Evolutionary conservation across 2,329 filamentous ascomycete genomes (phyloP), one percentile per base, ranked within the genome.

Genomic region (Acephala macrosclerotiorum): DNA sequence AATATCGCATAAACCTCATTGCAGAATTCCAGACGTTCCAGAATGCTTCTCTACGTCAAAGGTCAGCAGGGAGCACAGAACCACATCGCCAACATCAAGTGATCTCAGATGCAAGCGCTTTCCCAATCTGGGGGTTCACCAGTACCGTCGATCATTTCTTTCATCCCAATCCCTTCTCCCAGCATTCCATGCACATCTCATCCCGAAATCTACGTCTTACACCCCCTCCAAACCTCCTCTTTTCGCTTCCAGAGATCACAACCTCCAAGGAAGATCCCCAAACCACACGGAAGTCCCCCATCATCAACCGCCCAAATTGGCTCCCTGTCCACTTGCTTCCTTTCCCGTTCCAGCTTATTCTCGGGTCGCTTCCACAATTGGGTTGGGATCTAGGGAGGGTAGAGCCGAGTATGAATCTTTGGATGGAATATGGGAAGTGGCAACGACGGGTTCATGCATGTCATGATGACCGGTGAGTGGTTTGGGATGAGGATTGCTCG

Each of bases 21-120:
- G n/a, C 45, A 49, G n/a, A n/a, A 49, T 49, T 49, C 6, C 45
- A 49, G 45, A 49, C 45, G 45, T 49, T 49, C 45, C 45, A 49
- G 45, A 49, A 49, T 2, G 4, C 45, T 49, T 49, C 38, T 42
- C 38, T 42, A 14, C 38, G 18, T 42, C 38, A 42, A 42, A 14
- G 38, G 38, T n/a, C 11, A 25, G 18, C 3, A 5, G 8, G 7
- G 4, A n/a, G n/a, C 3, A n/a, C 20, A 18, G 20, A n/a, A 18
- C n/a, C 5, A 12, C 45, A 49, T 49, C n/a, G 25, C 45, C 45
- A 22, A 18, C 38, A 42, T 16, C 38, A 42, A 16, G 38, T 4
- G 18, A 42, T 14, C 38, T n/a, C 38, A 42, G 38, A 42, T 42
- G 29, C 29, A 33, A 33, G 29, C 9, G 4, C 29, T 9, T 5